Conservation (phyloP, 441 rosid species). For the Brassica balearica region DNA sequence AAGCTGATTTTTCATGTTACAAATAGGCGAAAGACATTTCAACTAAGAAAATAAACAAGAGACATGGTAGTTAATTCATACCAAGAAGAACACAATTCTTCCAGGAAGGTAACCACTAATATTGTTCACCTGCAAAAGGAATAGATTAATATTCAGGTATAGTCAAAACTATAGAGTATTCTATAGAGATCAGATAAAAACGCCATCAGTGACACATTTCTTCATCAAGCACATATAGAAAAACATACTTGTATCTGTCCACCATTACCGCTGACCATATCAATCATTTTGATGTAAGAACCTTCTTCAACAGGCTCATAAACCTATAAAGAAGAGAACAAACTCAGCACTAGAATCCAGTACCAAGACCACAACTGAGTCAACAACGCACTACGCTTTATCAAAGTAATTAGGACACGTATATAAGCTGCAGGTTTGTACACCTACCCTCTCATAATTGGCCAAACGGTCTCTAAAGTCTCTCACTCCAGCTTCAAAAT, state of each 20-base stretch:
- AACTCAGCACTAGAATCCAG: not conserved
- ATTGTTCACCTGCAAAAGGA: constrained; percentile 79
- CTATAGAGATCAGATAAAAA: not conserved
- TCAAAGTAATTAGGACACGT: constrained; percentile 32
- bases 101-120: constrained; percentile 99
- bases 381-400: constrained; percentile 13
- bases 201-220: constrained; percentile 4
- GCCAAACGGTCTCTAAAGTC: constrained; percentile 90
- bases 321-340: too few relatives aligned
- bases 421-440: constrained; percentile 36
- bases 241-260: constrained; percentile 93
- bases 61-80: constrained; percentile 40
- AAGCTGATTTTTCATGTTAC: constrained; percentile 20
- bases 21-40: constrained; percentile 15
- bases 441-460: constrained; percentile 83
- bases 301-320: constrained; percentile 95
- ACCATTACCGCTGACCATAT: constrained; percentile 97
- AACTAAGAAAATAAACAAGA: constrained; percentile 27
- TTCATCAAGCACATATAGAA: constrained; percentile 11
- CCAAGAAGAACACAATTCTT: constrained; percentile 98
- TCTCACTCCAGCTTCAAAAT: constrained; percentile 86
- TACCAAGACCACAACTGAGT: constrained; percentile 28
- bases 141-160: constrained; percentile 3
- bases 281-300: constrained; percentile 99
- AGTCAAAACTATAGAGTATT: constrained; percentile 22